A percentile compares a stretch with the other conserved stretches of the same genome.
Evolutionary conservation across 2,329 filamentous ascomycete species (phyloP).

Genomic region (Aschersonia sp.): DNA sequence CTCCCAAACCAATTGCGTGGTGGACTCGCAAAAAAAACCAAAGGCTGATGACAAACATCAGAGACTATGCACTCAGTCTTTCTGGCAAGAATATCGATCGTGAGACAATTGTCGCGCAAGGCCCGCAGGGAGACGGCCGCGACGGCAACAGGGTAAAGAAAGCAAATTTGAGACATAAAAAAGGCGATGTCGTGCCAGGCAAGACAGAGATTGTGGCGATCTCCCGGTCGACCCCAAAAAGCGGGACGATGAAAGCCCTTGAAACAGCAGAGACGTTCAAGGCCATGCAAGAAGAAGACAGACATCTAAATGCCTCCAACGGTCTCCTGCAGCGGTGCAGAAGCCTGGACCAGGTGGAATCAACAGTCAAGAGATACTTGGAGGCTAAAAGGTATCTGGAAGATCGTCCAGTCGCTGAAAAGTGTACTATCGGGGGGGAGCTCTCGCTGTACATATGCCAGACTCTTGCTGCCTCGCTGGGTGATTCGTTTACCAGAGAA

Average conservation of each 20-base stretch:
- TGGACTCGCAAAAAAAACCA: slow-evolving; percentile 9
- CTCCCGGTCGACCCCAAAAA: background rate
- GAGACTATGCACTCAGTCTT: slow-evolving; percentile 53
- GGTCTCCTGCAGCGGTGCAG: background rate
- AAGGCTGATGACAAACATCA: slow-evolving; percentile 51
- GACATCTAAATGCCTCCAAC: background rate
- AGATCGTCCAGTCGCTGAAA: background rate
- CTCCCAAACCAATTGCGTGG: slow-evolving; percentile 7
- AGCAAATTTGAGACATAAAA: background rate
- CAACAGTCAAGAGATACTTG: slow-evolving; percentile 5
- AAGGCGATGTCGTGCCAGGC: background rate
- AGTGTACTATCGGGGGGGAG: background rate
- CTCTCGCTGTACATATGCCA: background rate
- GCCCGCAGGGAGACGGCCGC: background rate
- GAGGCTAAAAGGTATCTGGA: slow-evolving; percentile 4
- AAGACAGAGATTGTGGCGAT: background rate
- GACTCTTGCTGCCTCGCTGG: background rate
- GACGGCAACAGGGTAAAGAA: background rate
- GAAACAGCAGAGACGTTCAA: background rate
- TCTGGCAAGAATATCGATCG: slow-evolving; percentile 48
- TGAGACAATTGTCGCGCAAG: slow-evolving; percentile 40
- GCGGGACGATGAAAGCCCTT: background rate
- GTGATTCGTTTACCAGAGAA: no score
- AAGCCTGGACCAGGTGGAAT: background rate
- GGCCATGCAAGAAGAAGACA: background rate